These are phyloP conservation scores for Blakeslea trispora DNA, from an alignment of 371 early-diverging fungal genomes.

Conservation along the genomic window DNA sequence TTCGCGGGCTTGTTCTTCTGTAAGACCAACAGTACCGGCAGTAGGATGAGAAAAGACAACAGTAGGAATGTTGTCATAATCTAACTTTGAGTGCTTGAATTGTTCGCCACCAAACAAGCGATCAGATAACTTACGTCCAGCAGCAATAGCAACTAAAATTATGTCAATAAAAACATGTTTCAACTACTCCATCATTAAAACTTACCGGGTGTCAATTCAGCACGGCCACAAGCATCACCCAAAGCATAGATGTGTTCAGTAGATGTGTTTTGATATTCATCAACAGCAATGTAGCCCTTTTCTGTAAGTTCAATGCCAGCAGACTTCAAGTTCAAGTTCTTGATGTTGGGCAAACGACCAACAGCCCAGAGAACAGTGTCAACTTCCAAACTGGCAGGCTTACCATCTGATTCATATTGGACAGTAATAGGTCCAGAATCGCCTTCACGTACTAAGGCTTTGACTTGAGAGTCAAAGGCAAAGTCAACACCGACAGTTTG, in stretches of 20 bases:
- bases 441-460: constrained; percentile 42
- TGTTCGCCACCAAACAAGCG: constrained; percentile 82
- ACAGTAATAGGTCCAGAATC: constrained; percentile 46
- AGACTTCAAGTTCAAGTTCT: constrained; percentile 66
- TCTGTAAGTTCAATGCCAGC: constrained; percentile 66
- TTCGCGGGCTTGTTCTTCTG: constrained; percentile 80
- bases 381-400: constrained; percentile 45
- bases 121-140: constrained; percentile 91
- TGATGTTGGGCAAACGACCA: constrained; percentile 83
- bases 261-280: constrained; percentile 88
- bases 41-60: constrained; percentile 97
- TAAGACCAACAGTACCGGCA: constrained; percentile 87
- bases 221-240: constrained; percentile 93
- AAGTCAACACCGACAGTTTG: constrained; percentile 72
- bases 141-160: constrained; percentile 84
- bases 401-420: constrained; percentile 42
- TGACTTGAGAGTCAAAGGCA: constrained; percentile 66
- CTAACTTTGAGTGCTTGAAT: constrained; percentile 75
- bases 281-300: constrained; percentile 72
- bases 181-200: no score
- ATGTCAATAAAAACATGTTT: no score
- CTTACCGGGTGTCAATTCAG: constrained; percentile 89
- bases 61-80: constrained; percentile 93
- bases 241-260: constrained; percentile 79
- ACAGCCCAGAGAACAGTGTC: constrained; percentile 86